A percentile compares a stretch with the other conserved stretches of the same genome.
phyloP scores from a whole-genome alignment of 1,139 yeast species.

The Candida mesenterica region DNA sequence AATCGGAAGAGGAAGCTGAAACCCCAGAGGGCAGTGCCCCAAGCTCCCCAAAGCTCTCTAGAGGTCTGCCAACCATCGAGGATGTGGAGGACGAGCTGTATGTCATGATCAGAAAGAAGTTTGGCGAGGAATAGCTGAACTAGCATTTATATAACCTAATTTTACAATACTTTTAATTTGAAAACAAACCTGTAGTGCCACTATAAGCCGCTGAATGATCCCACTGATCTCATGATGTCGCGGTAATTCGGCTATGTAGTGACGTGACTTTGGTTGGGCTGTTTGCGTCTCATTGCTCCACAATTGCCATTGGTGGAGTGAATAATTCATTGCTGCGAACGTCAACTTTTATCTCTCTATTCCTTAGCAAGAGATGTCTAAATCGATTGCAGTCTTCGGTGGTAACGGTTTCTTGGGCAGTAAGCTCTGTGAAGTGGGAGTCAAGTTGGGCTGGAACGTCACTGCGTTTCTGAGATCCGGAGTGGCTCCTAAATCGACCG shows the following conservation, averaged over 20 bases:
- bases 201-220: no score
- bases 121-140: slow-evolving; percentile 19
- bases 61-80: slow-evolving; percentile 32
- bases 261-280: no score
- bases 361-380: slow-evolving; percentile 13
- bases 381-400: slow-evolving; percentile 68
- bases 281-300: no score
- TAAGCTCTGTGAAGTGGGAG: slow-evolving; percentile 69
- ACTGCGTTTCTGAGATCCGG: slow-evolving; percentile 65
- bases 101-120: slow-evolving; percentile 40
- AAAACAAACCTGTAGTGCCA: no score
- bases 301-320: background rate
- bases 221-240: no score
- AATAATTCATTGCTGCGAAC: background rate
- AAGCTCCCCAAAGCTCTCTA: slow-evolving; percentile 11
- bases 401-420: slow-evolving; percentile 82
- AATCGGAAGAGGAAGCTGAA: slow-evolving; percentile 1
- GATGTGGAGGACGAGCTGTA: slow-evolving; percentile 49
- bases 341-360: background rate
- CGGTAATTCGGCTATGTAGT: no score
- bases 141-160: background rate
- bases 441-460: slow-evolving; percentile 61
- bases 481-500: slow-evolving; percentile 41
- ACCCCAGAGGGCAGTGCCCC: slow-evolving; percentile 16
- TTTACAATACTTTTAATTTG: background rate